Evolutionary conservation across 1,139 yeast species (phyloP).

Genomic region (Taphrina sp.): DNA sequence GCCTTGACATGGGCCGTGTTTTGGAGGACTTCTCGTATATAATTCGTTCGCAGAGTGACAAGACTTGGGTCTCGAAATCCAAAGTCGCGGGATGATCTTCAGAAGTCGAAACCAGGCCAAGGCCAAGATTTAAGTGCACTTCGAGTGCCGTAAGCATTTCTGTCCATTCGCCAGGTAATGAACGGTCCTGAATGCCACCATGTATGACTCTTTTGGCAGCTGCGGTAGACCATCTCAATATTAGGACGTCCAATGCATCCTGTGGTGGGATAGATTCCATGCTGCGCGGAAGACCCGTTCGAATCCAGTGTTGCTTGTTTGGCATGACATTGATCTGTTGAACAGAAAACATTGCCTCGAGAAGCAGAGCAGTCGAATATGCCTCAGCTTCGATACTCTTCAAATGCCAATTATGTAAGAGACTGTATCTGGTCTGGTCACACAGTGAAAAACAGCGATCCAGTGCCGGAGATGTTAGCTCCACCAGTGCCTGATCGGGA

Average conservation of each 20-base stretch:
- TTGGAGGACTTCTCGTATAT: no score
- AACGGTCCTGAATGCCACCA: background rate
- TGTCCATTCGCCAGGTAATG: background rate
- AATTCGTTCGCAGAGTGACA: background rate
- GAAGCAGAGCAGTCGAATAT: slow-evolving; percentile 14
- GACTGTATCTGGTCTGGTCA: slow-evolving; percentile 14
- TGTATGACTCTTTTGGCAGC: slow-evolving; percentile 10
- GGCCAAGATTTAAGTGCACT: background rate
- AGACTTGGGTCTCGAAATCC: background rate
- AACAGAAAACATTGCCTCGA: background rate
- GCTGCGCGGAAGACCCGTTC: slow-evolving; percentile 5
- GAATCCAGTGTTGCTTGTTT: slow-evolving; percentile 9
- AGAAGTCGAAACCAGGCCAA: background rate
- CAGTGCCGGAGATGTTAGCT: slow-evolving; percentile 5
- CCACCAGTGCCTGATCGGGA: slow-evolving; percentile 1
- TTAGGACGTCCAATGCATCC: background rate
- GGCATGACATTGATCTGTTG: background rate
- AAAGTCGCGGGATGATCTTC: background rate
- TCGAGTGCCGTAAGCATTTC: background rate
- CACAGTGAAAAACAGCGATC: slow-evolving; percentile 18
- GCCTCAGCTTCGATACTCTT: slow-evolving; percentile 1
- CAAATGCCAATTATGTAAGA: slow-evolving; percentile 20
- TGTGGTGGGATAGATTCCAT: background rate
- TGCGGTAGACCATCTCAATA: slow-evolving; percentile 3
- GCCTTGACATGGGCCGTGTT: no score